A percentile compares a stretch with the other conserved stretches of the same genome.
Conservation (phyloP, 2,329 filamentous ascomycete genomes). For the Arthrobotrys conoides region DNA sequence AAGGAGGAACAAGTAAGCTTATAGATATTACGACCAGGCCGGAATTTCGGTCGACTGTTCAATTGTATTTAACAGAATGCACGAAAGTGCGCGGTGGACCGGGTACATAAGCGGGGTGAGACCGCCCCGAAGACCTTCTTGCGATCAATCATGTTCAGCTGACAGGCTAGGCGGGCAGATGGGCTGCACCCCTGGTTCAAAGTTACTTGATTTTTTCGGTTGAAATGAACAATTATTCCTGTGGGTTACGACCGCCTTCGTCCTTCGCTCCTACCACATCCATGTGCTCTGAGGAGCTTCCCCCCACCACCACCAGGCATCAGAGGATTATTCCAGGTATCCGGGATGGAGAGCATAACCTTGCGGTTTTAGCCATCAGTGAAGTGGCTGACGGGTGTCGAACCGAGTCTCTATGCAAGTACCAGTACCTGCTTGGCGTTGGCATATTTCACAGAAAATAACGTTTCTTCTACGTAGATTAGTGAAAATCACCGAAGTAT, state of each 20-base stretch:
- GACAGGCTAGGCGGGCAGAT: slow-evolving; percentile 60
- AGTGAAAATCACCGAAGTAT: slow-evolving; percentile 7
- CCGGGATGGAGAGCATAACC: slow-evolving; percentile 29
- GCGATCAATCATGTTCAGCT: slow-evolving; percentile 58
- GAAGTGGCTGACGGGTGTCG: slow-evolving; percentile 36
- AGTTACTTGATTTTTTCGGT: slow-evolving; percentile 57
- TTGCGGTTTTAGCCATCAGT: slow-evolving; percentile 50
- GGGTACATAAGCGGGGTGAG: slow-evolving; percentile 53
- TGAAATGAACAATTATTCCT: slow-evolving; percentile 60
- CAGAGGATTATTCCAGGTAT: slow-evolving; percentile 45
- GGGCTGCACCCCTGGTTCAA: slow-evolving; percentile 43
- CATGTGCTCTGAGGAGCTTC: slow-evolving; percentile 35
- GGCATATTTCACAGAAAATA: background rate
- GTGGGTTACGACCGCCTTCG: slow-evolving; percentile 16
- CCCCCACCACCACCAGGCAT: slow-evolving; percentile 48
- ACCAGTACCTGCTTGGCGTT: slow-evolving; percentile 32
- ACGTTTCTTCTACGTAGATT: background rate
- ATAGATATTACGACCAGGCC: slow-evolving; percentile 22
- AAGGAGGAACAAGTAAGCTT: slow-evolving; percentile 15
- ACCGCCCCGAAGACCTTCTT: slow-evolving; percentile 39
- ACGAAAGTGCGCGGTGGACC: slow-evolving; percentile 49
- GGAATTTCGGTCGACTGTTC: slow-evolving; percentile 26
- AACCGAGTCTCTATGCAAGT: slow-evolving; percentile 38
- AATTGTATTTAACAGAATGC: slow-evolving; percentile 41
- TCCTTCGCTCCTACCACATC: slow-evolving; percentile 46